These are phyloP conservation scores for Candida albicans DNA, from an alignment of 1,139 yeast species.

Conservation along the genomic window DNA sequence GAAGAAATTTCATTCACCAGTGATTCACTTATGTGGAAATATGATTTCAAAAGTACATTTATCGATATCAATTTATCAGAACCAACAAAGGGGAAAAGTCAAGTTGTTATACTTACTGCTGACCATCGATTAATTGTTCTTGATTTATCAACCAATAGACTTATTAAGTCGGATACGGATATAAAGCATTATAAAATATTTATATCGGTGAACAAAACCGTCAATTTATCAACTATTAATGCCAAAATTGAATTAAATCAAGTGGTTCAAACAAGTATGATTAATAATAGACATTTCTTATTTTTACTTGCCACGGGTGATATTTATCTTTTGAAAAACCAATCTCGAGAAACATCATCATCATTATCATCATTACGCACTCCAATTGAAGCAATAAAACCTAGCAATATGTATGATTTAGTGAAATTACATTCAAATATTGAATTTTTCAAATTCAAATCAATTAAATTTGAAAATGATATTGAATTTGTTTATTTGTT, in stretches of 20 bases:
- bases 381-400: conserved; percentile 12
- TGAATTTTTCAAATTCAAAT: conserved; percentile 33
- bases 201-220: conserved; percentile 35
- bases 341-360: conserved; percentile 14
- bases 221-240: conserved; percentile 36
- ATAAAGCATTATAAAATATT: conserved; percentile 27
- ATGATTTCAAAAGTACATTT: conserved; percentile 33
- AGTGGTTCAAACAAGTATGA: conserved; percentile 27
- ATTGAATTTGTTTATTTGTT: conserved; percentile 27
- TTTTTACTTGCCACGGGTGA: conserved; percentile 41
- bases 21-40: conserved; percentile 43
- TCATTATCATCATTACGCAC: conserved; percentile 11
- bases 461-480: conserved; percentile 19
- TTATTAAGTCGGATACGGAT: conserved; percentile 8
- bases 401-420: conserved; percentile 39
- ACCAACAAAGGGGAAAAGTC: conserved; percentile 11
- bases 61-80: conserved; percentile 19
- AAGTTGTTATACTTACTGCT: conserved; percentile 31
- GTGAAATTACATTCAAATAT: conserved; percentile 31
- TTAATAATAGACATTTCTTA: conserved; percentile 35
- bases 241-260: conserved; percentile 25
- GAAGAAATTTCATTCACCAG: conserved; percentile 36
- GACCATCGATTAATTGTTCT: conserved; percentile 34
- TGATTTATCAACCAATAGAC: conserved; percentile 21
- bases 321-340: conserved; percentile 37